Evolutionary conservation across 192 early-diverging fungal genomes (phyloP), one percentile per base, ranked within the genome.

Genomic region (Entomortierella lignicola): DNA sequence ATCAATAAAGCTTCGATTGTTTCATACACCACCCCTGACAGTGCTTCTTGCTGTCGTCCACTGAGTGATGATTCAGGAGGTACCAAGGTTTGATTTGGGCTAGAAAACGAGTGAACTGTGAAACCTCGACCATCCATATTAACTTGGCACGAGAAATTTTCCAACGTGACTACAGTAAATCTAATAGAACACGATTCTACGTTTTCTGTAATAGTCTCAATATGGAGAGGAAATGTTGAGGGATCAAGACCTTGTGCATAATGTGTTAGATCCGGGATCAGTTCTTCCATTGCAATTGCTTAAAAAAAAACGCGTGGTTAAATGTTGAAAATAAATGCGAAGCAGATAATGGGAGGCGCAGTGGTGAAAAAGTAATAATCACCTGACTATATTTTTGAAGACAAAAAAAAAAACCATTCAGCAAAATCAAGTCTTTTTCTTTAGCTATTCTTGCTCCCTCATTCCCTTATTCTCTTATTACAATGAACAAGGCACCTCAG

Each of bases 1-100:
- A 79, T 79, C 43, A 79, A 27, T 0, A 69, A 44, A 2, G 75
- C 66, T 31, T 79, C 75, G 2, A 79, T 79, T 11, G 75, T 79
- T 48, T 79, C 75, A 25, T 70, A 79, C 5, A 55, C 26, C 3
- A 26, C n/a, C 7, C 75, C 75, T 27, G 63, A 79, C 2, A 60
- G 3, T 5, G 68, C 75, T 41, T 66, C 63, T 26, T 66, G 61
- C 27, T 79, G 75, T 21, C 75, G 51, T 31, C 20, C 21, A 31
- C 50, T 55, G n/a, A 51, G 42, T 1, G 27, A 26, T 43, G 27
- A 25, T 37, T 0, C 7, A 17, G 39, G 23, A 17, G 50, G 32
- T 31, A 17, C 34, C 12, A 51, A 23, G 2, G 48, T 5, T n/a
- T 15, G 44, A 20, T 20, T 2, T 1, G 55, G 17, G 4, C 34